Evolutionary conservation across 2,329 filamentous ascomycete species (phyloP).

Genomic region (Alternaria arborescens): DNA sequence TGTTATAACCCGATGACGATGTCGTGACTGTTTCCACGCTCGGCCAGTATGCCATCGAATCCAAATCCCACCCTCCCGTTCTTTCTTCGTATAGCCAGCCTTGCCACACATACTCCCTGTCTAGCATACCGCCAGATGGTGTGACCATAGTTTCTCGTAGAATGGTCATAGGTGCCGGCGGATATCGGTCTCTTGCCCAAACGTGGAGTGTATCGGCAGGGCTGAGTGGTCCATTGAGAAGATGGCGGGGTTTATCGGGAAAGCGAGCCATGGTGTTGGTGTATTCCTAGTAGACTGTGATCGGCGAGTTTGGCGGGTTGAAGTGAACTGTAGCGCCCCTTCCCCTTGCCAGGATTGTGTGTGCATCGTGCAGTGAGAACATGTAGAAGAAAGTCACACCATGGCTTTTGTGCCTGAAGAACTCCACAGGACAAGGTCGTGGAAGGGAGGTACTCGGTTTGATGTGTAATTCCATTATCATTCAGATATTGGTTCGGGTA

Average conservation of each 20-base stretch:
- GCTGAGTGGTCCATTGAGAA: not conserved
- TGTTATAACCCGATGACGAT: not conserved
- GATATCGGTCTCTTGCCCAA: not conserved
- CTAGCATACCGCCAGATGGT: not conserved
- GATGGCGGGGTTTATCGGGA: not conserved
- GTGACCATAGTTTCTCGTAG: not conserved
- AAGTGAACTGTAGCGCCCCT: not conserved
- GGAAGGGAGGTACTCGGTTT: not conserved
- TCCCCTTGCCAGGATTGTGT: not conserved
- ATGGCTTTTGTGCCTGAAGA: constrained; percentile 7
- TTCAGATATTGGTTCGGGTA: not conserved
- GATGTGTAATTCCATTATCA: not conserved
- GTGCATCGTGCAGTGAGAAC: constrained; percentile 13
- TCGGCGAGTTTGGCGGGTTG: not conserved
- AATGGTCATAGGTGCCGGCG: not conserved
- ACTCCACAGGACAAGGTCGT: not conserved
- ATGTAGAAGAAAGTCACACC: constrained; percentile 27
- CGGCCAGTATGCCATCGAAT: not conserved
- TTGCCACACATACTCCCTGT: not conserved
- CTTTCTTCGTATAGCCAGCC: not conserved
- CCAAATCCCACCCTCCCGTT: not conserved
- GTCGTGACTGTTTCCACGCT: not conserved
- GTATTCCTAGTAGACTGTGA: not conserved
- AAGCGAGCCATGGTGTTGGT: not conserved
- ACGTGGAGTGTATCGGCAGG: not conserved